Conservation (phyloP, 495 filamentous ascomycete species). For the Cladorrhinum samala region DNA sequence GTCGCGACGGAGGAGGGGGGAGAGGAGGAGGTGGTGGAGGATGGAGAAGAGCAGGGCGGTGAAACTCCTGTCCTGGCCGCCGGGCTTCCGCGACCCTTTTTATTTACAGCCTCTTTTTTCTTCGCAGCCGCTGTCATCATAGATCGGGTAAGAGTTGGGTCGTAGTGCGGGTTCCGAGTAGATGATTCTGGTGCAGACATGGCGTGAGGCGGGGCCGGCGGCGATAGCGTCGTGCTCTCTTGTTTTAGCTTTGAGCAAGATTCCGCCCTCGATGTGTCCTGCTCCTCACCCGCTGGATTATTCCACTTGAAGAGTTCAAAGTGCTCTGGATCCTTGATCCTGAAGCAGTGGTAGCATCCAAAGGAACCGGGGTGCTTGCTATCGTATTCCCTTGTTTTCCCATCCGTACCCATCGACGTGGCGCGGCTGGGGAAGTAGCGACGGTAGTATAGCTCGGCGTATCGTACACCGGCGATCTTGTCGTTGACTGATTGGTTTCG, state of each 20-base stretch:
- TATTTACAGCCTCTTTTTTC: background rate
- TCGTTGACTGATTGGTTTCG: conserved; percentile 6
- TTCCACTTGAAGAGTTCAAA: conserved; percentile 23
- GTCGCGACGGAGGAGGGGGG: background rate
- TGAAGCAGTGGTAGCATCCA: conserved; percentile 27
- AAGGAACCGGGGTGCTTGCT: conserved; percentile 11
- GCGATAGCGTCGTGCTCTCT: no score
- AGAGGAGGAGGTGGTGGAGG: background rate
- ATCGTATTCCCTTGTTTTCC: background rate
- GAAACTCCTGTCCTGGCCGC: background rate
- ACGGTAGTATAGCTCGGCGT: conserved; percentile 19
- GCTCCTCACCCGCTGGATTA: conserved; percentile 4
- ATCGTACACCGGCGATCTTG: conserved; percentile 13
- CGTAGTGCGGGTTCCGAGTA: conserved; percentile 22
- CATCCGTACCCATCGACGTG: background rate
- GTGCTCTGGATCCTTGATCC: conserved; percentile 11
- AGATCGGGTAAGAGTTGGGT: conserved; percentile 21
- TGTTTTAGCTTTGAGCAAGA: background rate
- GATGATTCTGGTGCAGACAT: conserved; percentile 1
- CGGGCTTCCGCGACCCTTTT: background rate
- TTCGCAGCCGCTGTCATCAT: conserved; percentile 12
- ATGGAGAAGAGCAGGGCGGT: background rate
- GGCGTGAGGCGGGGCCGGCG: background rate
- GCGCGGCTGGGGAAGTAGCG: conserved; percentile 11
- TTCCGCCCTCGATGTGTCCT: background rate